Base-by-base conservation (phyloP, 805 yeast species). In the Starmerella vaccinii region DNA sequence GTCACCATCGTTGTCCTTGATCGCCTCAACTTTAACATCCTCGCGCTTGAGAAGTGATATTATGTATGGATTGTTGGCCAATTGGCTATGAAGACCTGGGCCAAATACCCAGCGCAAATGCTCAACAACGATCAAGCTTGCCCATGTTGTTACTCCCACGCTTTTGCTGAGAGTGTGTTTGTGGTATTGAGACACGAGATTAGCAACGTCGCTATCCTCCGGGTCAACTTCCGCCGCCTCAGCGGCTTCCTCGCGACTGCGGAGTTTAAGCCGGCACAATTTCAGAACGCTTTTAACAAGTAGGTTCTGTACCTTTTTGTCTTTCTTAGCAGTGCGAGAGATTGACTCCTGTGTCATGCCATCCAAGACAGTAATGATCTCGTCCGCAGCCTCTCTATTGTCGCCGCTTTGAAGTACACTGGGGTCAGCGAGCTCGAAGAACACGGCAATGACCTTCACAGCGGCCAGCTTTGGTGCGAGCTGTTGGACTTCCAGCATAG, bases 321-420 rank as follows among this genome's bases (percentile, higher is more conserved):
- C 84, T 59, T 76, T 78, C 57, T 82, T 82, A 24, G 81, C 75
- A 3, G 79, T 61, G 47, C 72, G 76, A 51, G 80, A 79, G 5
- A 80, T 69, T 0, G 83, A 76, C 21, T 76, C 72, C 39, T 71
- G 73, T 1, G 76, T 66, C 39, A 80, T 66, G 32, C 47, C 52
- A 8, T 60, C 59, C 45, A 66, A 72, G 13, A 68, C 70, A 1
- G 64, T 70, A 8, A 59, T 66, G 8, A 67, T 70, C 1, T 70
- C 75, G 1, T 64, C 69, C 2, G 65, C 69, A 3, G 65, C 71
- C 9, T 56, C 56, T 9, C 33, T n/a, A 16, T 44, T 39, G 29
- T 53, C 55, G 16, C 46, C 52, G 9, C 21, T 6, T 19, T 26
- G 41, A 13, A 61, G 61, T 10, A 65, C 70, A n/a, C 65, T 69